Evolutionary conservation across 495 filamentous ascomycete species (phyloP).

Genomic region (Staphylotrichum tortipilum): DNA sequence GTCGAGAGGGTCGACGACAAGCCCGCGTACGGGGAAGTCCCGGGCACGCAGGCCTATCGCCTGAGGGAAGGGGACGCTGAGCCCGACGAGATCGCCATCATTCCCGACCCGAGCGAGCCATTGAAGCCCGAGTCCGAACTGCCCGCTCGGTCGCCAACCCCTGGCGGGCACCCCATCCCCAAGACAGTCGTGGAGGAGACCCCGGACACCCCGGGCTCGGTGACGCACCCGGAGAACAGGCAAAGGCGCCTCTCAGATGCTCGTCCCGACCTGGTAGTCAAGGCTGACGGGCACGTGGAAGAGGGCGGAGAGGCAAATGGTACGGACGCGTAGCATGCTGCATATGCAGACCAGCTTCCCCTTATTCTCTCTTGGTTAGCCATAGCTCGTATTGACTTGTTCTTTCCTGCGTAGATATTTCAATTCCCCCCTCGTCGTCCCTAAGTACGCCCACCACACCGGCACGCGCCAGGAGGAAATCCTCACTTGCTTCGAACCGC

Average conservation of each 20-base stretch:
- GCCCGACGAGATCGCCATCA: constrained; percentile 58
- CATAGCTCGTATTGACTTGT: constrained; percentile 27
- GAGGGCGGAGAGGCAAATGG: constrained; percentile 23
- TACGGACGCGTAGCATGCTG: constrained; percentile 31
- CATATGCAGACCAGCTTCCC: constrained; percentile 7
- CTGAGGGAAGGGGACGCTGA: constrained; percentile 72
- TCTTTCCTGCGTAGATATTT: constrained; percentile 27
- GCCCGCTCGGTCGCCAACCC: constrained; percentile 24
- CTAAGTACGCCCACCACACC: constrained; percentile 20
- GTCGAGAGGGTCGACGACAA: constrained; percentile 66
- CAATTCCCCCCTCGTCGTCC: constrained; percentile 30
- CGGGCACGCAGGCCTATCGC: constrained; percentile 70
- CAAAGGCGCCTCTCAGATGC: constrained; percentile 37
- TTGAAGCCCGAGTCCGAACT: constrained; percentile 9
- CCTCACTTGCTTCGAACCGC: constrained; percentile 18
- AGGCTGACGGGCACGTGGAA: constrained; percentile 30
- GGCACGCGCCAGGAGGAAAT: constrained; percentile 29
- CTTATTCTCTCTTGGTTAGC: constrained; percentile 8
- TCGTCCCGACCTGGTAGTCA: constrained; percentile 39
- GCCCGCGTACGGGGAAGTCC: constrained; percentile 74
- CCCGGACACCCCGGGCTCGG: constrained; percentile 32
- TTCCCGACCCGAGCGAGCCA: constrained; percentile 35
- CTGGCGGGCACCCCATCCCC: constrained; percentile 38
- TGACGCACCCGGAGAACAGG: constrained; percentile 31
- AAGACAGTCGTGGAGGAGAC: constrained; percentile 43